Base-by-base conservation (phyloP, 2,329 filamentous ascomycete genomes). In the Sarocladium strictum region DNA sequence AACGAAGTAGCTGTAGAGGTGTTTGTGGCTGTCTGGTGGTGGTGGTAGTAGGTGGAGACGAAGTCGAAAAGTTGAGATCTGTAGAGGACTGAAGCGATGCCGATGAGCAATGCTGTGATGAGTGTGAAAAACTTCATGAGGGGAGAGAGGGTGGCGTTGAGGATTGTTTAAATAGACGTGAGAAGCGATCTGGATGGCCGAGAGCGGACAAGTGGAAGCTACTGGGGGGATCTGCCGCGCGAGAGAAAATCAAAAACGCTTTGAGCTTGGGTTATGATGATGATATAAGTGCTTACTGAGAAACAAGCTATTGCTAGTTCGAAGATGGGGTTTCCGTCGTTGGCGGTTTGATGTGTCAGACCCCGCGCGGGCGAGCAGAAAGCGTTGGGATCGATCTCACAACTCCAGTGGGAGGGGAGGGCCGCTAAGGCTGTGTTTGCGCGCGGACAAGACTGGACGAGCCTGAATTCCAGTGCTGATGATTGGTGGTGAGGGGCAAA, bases 91-190 rank as follows among this genome's bases (percentile, higher is more conserved):
- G 67, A 63, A 33, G 61, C 43, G 40, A 69, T 54, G 53, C 63
- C 65, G 54, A 69, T 58, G 56, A 69, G 56, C 55, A 63, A 54
- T 53, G 65, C 56, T 52, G 66, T 55, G 58, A 65, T 59, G 57
- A 65, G 62, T 32, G 64, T 60, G 58, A 65, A 51, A 27, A 57
- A 52, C 59, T 64, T 69, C 69, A 72, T 71, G 58, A 55, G 57
- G 52, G 50, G 32, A 45, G 45, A 33, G 33, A 21, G 11, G 27
- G 41, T 26, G 35, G 53, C 33, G 24, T 26, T 41, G 47, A 45
- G 37, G 53, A 50, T 51, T 40, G 19, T 45, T 43, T 50, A 33
- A 23, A 40, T 53, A 43, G 17, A 43, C 15, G 11, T 15, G 23
- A 23, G 4, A 15, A 33, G 47, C 5, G 7, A 51, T 14, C 11